Base-by-base conservation (phyloP, 306 rosid genomes). In the Alnus rubra region DNA sequence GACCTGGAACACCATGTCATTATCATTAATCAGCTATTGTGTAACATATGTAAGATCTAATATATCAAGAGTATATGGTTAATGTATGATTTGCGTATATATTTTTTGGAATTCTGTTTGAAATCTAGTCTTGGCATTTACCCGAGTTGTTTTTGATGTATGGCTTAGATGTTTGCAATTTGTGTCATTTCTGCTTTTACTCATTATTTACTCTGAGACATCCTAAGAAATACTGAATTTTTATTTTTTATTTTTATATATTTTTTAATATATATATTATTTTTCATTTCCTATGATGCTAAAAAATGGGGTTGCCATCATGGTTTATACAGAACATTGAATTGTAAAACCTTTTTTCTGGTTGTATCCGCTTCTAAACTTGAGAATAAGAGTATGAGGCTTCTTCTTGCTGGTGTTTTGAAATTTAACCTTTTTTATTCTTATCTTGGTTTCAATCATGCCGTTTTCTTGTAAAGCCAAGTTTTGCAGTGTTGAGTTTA, bases 11-110 rank as follows among this genome's bases (percentile, higher is more conserved):
- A 5, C 55, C 15, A 56, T 73, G 79, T 45, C 19, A 11, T 71
- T 54, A 35, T 67, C 75, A 62, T 60, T 19, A 5, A 63, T 5
- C 44, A 30, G 44, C 39, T 30, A 19, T 2, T 31, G 45, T 59
- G 51, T 65, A 47, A 2, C 28, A 67, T 63, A n/a, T 79, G 74
- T 75, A 28, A 63, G 80, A 56, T 69, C 65, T n/a, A 59, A 78
- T 42, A 28, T 44, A 54, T 69, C 19, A 15, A 60, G 47, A 60
- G 31, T 69, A 69, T 39, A 49, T 49, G 13, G n/a, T 15, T 13
- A 52, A 52, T 23, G 2, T 10, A 59, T 19, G 33, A 59, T 30
- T 4, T 28, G 15, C 12, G 15, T 59, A 6, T 28, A 59, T 9
- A 59, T 9, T 28, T 59, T 30, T 28, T 30, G 28, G 35, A 60